These are phyloP conservation scores for Candida verbasci DNA, from an alignment of 805 yeast species.

Conservation along the genomic window DNA sequence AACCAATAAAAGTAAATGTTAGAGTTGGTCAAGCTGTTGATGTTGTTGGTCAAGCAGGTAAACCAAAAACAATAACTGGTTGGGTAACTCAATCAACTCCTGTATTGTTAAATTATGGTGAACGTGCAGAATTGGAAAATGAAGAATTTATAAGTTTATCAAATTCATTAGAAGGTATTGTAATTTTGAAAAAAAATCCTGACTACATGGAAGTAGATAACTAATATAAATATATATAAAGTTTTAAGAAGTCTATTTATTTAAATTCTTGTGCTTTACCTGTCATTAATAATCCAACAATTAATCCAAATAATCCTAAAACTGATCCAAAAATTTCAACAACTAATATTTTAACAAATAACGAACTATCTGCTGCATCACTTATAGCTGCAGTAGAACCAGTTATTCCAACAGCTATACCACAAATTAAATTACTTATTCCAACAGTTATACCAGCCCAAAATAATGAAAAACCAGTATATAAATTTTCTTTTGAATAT, in stretches of 20 bases:
- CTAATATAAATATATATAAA: background rate
- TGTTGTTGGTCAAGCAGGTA: constrained; percentile 98
- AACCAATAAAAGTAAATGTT: constrained; percentile 91
- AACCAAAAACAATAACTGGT: constrained; percentile 97
- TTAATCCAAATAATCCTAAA: constrained; percentile 90
- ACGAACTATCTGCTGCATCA: constrained; percentile 94
- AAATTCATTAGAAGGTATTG: constrained; percentile 85
- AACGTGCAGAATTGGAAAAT: constrained; percentile 93
- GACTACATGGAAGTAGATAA: constrained; percentile 65
- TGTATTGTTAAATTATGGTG: constrained; percentile 87
- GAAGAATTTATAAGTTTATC: constrained; percentile 86
- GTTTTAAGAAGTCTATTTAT: constrained; percentile 22
- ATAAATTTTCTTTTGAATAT: constrained; percentile 77
- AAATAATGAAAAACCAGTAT: constrained; percentile 91
- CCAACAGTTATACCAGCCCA: constrained; percentile 99
- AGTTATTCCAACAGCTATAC: constrained; percentile 94
- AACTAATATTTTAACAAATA: constrained; percentile 93
- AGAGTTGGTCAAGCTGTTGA: constrained; percentile 99
- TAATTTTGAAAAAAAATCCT: constrained; percentile 86
- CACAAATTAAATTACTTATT: constrained; percentile 87
- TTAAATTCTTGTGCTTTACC: constrained; percentile 88
- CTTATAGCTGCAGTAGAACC: constrained; percentile 98
- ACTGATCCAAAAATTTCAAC: constrained; percentile 97
- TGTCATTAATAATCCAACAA: constrained; percentile 96
- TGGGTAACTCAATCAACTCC: constrained; percentile 99